Percentiles rank a stretch among this genome's conserved stretches.
These are phyloP conservation scores for Rhizoclosmatium globosum DNA, from an alignment of 192 early-diverging fungal species.

Conservation along the genomic window DNA sequence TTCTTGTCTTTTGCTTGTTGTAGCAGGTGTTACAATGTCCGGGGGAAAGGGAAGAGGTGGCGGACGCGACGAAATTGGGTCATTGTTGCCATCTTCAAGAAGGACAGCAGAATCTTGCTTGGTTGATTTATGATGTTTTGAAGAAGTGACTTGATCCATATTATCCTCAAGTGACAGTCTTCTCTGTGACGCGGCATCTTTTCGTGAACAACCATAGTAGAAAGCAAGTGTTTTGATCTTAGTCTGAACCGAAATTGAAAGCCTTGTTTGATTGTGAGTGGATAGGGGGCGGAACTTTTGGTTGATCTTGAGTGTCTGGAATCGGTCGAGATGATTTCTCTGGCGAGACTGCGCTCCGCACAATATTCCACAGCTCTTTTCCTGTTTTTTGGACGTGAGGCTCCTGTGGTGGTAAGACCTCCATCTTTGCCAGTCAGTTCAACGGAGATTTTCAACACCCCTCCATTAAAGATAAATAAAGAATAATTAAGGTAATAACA, in stretches of 20 bases:
- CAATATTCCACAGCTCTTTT: no score
- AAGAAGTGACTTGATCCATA: slow-evolving; percentile 17
- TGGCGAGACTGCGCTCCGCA: no score
- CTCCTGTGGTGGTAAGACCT: no score
- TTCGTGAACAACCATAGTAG: slow-evolving; percentile 34
- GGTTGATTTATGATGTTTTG: neutral
- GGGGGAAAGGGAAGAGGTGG: neutral
- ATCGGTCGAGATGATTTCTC: no score
- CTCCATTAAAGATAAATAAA: no score
- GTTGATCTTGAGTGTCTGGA: no score
- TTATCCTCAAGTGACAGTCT: slow-evolving; percentile 33
- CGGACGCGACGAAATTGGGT: neutral
- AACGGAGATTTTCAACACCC: no score
- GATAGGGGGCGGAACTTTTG: no score
- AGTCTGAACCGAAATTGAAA: slow-evolving; percentile 48
- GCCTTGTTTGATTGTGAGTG: slow-evolving; percentile 49
- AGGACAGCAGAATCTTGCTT: slow-evolving; percentile 19
- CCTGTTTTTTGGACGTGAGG: no score
- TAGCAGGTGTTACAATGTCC: neutral
- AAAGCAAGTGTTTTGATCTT: slow-evolving; percentile 30
- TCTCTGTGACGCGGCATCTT: slow-evolving; percentile 43
- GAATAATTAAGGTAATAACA: no score
- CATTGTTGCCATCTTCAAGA: neutral
- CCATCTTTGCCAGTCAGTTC: no score
- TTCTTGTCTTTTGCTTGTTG: neutral